A percentile compares a stretch with the other conserved stretches of the same genome.
Evolutionary conservation across 148 eudicot genomes (phyloP).

Genomic region (Chenopodium berlandieri): DNA sequence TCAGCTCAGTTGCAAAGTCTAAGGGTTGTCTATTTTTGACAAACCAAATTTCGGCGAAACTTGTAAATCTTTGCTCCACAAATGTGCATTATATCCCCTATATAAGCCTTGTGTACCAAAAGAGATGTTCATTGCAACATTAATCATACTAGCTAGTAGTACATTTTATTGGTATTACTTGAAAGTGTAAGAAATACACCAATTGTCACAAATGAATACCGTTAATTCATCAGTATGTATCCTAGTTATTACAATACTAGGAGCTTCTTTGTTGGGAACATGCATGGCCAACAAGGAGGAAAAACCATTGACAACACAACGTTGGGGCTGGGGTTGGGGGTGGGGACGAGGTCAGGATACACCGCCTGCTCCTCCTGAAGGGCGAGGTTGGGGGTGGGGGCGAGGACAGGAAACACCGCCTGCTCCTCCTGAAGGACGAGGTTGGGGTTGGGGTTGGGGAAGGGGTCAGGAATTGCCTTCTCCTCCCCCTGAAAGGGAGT

Average conservation of each 20-base stretch:
- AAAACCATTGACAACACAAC: neutral
- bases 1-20: neutral
- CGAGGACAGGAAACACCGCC: neutral
- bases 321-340: slow-evolving; percentile 14
- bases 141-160: neutral
- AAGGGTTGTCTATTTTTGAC: neutral
- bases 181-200: neutral
- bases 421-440: neutral
- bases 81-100: neutral
- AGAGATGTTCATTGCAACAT: neutral
- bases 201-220: neutral
- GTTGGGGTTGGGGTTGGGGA: neutral
- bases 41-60: neutral
- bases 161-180: neutral
- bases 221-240: neutral
- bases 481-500: neutral
- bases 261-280: slow-evolving; percentile 8
- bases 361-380: neutral
- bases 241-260: slow-evolving; percentile 1
- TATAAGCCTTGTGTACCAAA: neutral
- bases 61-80: neutral
- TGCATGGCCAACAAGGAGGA: slow-evolving; percentile 15
- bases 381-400: neutral
- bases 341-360: neutral
- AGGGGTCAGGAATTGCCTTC: neutral